Evolutionary conservation across 345 rosid genomes (phyloP).

Genomic region (Turritis glabra): DNA sequence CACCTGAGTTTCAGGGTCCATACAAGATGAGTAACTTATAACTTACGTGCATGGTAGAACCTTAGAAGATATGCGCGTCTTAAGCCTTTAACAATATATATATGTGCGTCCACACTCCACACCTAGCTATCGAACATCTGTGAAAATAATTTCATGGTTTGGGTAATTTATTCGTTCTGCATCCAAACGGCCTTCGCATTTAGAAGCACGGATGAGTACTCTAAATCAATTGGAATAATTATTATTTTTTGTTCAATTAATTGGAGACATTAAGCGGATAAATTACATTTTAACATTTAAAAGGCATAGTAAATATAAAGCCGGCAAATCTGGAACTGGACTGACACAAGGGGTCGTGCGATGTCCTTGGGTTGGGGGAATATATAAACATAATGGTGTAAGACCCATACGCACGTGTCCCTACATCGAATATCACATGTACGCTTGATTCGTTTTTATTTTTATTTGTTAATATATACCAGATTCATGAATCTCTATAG

Average conservation of each 20-base stretch:
- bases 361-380: conserved; percentile 20
- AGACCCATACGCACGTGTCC: conserved; percentile 32
- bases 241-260: no score
- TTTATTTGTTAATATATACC: background rate
- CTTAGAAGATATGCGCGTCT: background rate
- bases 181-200: background rate
- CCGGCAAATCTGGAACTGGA: conserved; percentile 32
- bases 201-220: background rate
- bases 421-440: conserved; percentile 7
- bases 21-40: background rate
- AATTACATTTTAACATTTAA: background rate
- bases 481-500: conserved; percentile 12
- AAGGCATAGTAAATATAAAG: background rate
- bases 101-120: no score
- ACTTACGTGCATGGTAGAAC: background rate
- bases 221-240: background rate
- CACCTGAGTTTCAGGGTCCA: no score
- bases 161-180: background rate
- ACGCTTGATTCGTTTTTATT: background rate
- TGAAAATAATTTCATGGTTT: background rate
- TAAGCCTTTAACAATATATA: no score
- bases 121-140: background rate
- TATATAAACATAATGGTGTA: background rate
- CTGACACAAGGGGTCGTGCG: conserved; percentile 25
- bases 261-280: background rate